These are phyloP conservation scores for Apophysomyces ossiformis DNA, from an alignment of 371 early-diverging fungal species.

Conservation along the genomic window DNA sequence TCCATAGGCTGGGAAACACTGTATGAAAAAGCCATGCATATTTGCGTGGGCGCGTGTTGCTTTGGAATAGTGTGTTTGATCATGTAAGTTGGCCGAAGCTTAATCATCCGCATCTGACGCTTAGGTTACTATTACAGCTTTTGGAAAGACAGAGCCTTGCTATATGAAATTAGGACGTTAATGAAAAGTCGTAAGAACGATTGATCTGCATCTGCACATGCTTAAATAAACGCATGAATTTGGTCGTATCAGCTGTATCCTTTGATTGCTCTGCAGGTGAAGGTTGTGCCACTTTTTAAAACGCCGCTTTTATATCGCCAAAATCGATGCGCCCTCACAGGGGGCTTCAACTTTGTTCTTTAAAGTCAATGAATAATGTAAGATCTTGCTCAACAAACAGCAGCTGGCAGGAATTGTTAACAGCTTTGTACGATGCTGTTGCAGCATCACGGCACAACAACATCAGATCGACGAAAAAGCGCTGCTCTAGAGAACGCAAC, in stretches of 20 bases:
- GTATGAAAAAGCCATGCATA: constrained; percentile 56
- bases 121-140: background rate
- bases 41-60: constrained; percentile 62
- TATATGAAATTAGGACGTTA: background rate
- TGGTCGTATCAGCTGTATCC: no score
- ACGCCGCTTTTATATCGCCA: no score
- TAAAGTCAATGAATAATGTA: constrained; percentile 1
- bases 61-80: constrained; percentile 34
- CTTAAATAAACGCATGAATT: no score
- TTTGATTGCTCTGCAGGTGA: no score
- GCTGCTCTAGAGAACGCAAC: background rate
- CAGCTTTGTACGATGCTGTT: background rate
- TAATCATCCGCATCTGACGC: background rate
- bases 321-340: no score
- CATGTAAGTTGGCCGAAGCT: constrained; percentile 39
- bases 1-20: constrained; percentile 64
- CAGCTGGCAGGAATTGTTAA: background rate
- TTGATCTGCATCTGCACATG: background rate
- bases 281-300: background rate
- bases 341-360: constrained; percentile 8
- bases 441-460: background rate
- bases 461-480: constrained; percentile 7
- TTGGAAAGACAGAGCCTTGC: constrained; percentile 4
- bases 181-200: background rate
- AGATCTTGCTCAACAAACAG: background rate